phyloP scores from a whole-genome alignment of 495 filamentous ascomycete species.

The Poronia punctata region DNA sequence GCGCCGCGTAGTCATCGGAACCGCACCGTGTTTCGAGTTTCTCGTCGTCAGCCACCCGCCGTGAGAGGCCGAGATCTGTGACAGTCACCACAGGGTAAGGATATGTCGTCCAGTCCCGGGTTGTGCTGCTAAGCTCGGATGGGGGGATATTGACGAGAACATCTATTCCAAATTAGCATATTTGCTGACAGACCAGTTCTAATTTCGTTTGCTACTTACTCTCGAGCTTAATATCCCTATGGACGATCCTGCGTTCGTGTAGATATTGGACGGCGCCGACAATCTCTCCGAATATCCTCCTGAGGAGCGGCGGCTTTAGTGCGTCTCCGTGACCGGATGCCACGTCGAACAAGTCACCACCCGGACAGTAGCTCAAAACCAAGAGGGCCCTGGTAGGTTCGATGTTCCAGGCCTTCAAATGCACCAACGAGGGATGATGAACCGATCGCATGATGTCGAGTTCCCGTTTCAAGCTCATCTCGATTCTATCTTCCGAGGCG shows the following conservation, averaged over 20 bases:
- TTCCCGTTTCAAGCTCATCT: conserved; percentile 88
- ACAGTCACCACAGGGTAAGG: conserved; percentile 78
- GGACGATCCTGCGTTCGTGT: conserved; percentile 78
- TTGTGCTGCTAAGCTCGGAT: conserved; percentile 35
- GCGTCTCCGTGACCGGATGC: conserved; percentile 60
- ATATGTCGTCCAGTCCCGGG: conserved; percentile 59
- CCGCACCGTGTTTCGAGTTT: conserved; percentile 87
- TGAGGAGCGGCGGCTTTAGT: conserved; percentile 61
- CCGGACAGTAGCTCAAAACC: conserved; percentile 85
- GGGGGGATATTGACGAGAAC: conserved; percentile 79
- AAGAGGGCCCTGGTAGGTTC: conserved; percentile 74
- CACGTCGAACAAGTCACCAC: conserved; percentile 91
- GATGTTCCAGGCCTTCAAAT: conserved; percentile 80
- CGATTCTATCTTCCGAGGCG: conserved; percentile 78
- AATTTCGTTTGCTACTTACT: conserved; percentile 52
- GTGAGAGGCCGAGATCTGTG: conserved; percentile 86
- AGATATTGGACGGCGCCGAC: conserved; percentile 80
- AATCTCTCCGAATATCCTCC: conserved; percentile 85
- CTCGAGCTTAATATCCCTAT: conserved; percentile 96
- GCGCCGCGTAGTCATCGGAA: conserved; percentile 93
- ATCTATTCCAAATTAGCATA: conserved; percentile 47
- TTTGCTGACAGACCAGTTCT: background rate
- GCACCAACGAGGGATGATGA: conserved; percentile 80
- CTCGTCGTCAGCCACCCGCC: conserved; percentile 68
- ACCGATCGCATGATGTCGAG: conserved; percentile 84